Conservation (phyloP, 2,329 filamentous ascomycete species). For the Anisogramma anomala region DNA sequence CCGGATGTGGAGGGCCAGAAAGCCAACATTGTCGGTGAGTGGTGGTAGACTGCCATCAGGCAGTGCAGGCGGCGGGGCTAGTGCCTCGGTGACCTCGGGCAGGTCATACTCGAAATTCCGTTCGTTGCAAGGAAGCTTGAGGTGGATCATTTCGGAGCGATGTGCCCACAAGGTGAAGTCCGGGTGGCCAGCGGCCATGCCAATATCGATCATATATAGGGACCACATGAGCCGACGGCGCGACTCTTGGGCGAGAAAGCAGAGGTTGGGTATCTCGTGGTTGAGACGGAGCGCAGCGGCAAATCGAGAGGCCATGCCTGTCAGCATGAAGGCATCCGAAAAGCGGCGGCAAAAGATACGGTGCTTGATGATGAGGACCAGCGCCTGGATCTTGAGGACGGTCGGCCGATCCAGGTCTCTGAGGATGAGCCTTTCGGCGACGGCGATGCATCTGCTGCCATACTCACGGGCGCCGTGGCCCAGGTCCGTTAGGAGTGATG, state of each 20-base stretch:
- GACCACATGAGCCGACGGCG: constrained; percentile 38
- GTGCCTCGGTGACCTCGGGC: constrained; percentile 40
- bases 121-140: constrained; percentile 39
- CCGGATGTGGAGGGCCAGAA: constrained; percentile 44
- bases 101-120: constrained; percentile 46
- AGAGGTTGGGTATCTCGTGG: constrained; percentile 34
- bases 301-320: constrained; percentile 34
- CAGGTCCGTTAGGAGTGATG: constrained; percentile 43
- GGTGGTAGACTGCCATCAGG: constrained; percentile 32
- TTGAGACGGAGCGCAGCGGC: constrained; percentile 38
- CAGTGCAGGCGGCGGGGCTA: constrained; percentile 32
- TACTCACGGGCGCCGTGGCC: constrained; percentile 40
- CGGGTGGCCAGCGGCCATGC: constrained; percentile 33
- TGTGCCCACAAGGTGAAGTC: constrained; percentile 35
- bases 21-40: constrained; percentile 42
- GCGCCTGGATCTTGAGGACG: constrained; percentile 40
- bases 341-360: constrained; percentile 34
- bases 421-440: constrained; percentile 41
- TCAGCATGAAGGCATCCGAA: constrained; percentile 36
- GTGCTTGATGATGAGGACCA: constrained; percentile 36
- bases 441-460: constrained; percentile 41
- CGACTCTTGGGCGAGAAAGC: constrained; percentile 33
- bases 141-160: constrained; percentile 29
- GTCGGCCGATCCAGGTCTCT: constrained; percentile 43
- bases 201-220: constrained; percentile 35